A percentile compares a stretch with the other conserved stretches of the same genome.
Evolutionary conservation across 2,329 filamentous ascomycete genomes (phyloP).

Genomic region (Diaporthe citrichinensis): DNA sequence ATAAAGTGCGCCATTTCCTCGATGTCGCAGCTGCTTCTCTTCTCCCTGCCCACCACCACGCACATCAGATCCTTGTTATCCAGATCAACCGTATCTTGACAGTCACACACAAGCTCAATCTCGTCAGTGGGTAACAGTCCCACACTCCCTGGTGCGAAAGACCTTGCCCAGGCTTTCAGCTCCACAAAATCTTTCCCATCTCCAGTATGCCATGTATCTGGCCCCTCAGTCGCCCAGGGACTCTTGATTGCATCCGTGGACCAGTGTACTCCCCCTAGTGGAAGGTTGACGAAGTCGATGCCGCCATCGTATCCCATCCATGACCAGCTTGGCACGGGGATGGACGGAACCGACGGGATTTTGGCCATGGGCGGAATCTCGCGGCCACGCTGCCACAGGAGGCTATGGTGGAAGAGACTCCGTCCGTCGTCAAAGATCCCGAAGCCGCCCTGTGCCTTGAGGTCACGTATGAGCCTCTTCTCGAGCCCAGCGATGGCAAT

Average conservation of each 20-base stretch:
- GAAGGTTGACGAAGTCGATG: constrained; percentile 48
- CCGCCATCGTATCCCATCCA: constrained; percentile 54
- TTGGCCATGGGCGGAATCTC: constrained; percentile 14
- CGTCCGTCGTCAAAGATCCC: constrained; percentile 49
- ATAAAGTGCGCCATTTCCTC: background rate
- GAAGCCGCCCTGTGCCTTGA: constrained; percentile 46
- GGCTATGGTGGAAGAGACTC: constrained; percentile 46
- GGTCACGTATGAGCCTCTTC: constrained; percentile 44
- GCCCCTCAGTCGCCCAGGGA: background rate
- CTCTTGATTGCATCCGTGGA: background rate
- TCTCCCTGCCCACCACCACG: background rate
- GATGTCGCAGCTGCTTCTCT: background rate
- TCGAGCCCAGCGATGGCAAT: constrained; percentile 51
- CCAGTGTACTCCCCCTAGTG: constrained; percentile 41
- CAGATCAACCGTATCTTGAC: background rate
- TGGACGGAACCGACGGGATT: constrained; percentile 23
- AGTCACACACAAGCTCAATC: background rate
- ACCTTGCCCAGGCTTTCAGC: background rate
- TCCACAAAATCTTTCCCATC: constrained; percentile 1
- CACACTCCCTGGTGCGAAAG: background rate
- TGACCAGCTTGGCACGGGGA: constrained; percentile 50
- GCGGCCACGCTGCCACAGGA: constrained; percentile 48
- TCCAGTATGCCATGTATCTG: constrained; percentile 2
- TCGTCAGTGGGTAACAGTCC: background rate
- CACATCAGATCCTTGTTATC: background rate